Evolutionary conservation across 1,139 yeast genomes (phyloP).

Genomic region (Geotrichum restrictum): DNA sequence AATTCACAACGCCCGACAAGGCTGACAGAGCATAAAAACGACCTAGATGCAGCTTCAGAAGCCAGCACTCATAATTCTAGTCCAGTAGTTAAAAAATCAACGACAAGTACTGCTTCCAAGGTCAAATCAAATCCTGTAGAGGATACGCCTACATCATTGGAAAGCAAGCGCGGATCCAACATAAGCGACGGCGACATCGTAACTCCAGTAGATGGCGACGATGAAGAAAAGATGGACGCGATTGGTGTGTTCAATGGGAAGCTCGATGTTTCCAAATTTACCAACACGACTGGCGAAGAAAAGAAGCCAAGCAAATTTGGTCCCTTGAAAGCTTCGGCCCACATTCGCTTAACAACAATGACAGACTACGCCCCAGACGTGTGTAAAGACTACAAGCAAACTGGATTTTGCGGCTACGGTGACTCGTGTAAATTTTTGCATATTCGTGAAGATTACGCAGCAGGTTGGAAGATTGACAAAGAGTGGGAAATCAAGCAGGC

Average conservation of each 20-base stretch:
- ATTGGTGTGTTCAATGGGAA: slow-evolving; percentile 20
- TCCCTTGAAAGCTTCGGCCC: slow-evolving; percentile 47
- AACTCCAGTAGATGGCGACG: not conserved
- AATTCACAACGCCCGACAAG: slow-evolving; percentile 11
- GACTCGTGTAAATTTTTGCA: slow-evolving; percentile 97
- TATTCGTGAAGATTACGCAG: slow-evolving; percentile 77
- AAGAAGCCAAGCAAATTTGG: slow-evolving; percentile 29
- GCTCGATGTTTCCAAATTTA: slow-evolving; percentile 16
- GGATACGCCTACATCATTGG: not conserved
- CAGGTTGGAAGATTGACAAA: slow-evolving; percentile 61
- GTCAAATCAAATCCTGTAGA: not conserved
- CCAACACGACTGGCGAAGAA: slow-evolving; percentile 4
- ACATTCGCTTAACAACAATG: slow-evolving; percentile 66
- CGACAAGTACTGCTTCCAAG: not conserved
- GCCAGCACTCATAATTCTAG: not conserved
- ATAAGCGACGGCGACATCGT: not conserved
- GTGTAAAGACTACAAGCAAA: slow-evolving; percentile 85
- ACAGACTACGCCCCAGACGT: slow-evolving; percentile 92
- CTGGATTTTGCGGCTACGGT: slow-evolving; percentile 96
- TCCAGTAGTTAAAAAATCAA: slow-evolving; percentile 7
- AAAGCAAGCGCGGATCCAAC: not conserved
- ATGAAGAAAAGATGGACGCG: slow-evolving; percentile 9
- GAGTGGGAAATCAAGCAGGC: slow-evolving; percentile 60
- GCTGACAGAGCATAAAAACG: slow-evolving; percentile 10
- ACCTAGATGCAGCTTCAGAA: slow-evolving; percentile 1